Evolutionary conservation across 805 yeast species (phyloP), one percentile per base, ranked within the genome.

Genomic region (Candida andamanensis): DNA sequence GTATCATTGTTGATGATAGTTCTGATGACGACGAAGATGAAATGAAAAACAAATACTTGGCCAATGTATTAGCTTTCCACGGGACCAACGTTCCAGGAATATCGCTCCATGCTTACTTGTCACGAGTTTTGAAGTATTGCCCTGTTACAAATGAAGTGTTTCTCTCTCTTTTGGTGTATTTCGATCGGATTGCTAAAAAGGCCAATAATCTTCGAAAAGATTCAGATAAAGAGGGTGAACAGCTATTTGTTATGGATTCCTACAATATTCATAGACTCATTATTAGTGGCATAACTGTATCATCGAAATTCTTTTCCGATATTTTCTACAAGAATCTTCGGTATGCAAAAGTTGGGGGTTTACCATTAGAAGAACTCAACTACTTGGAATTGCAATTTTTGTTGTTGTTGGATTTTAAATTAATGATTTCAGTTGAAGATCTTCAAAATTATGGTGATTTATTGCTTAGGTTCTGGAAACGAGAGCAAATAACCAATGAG

Each of bases 81-180:
- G 98, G 98, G 12, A 79, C 95, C 37, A 94, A 90, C 52, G 80
- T 92, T 7, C 98, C 98, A 1, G 95, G 94, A n/a, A 92, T 92
- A 33, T 76, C 89, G 9, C 70, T 92, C 29, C 87, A 86, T 48
- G 92, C 95, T 14, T 92, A 92, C 54, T 69, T 92, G 38, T 74
- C 85, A 26, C 77, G 98, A 51, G 90, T 92, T 17, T 74, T 90
- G 54, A 90, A 90, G 58, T 92, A 92, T 60, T 92, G 99, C 56
- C 97, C 99, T 0, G 92, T 92, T n/a, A 89, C 98, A 2, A 90
- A 90, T 58, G 97, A 92, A 54, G 97, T 92, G 20, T 92, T 89
- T 56, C 63, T 92, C 29, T 80, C 95, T 23, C 61, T 92, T 21
- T 67, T 92, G 47, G 97, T 92, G 18, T 92, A 92, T 56, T 87